A percentile compares a stretch with the other conserved stretches of the same genome.
Conservation (phyloP, 2,329 filamentous ascomycete species). For the Purpureocillium lavendulum region DNA sequence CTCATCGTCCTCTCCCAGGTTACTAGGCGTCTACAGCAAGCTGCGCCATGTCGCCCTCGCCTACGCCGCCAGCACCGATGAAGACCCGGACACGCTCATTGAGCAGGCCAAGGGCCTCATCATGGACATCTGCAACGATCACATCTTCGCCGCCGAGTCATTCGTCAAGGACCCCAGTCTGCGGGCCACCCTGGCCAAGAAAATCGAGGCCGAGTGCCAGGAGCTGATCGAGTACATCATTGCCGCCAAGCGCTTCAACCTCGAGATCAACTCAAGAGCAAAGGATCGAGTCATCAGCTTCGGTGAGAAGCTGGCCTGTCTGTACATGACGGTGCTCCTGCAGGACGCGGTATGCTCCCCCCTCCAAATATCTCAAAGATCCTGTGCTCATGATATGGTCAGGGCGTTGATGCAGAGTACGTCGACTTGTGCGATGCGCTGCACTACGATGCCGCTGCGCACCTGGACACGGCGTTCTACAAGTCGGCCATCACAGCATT, state of each 20-base stretch:
- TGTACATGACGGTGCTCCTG: slow-evolving; percentile 79
- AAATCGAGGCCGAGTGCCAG: slow-evolving; percentile 72
- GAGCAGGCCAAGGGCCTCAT: slow-evolving; percentile 67
- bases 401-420: slow-evolving; percentile 78
- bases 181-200: slow-evolving; percentile 49
- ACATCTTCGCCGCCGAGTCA: slow-evolving; percentile 61
- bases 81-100: slow-evolving; percentile 44
- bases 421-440: slow-evolving; percentile 82
- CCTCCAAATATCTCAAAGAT: neutral
- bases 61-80: slow-evolving; percentile 38
- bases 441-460: slow-evolving; percentile 52
- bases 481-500: slow-evolving; percentile 53
- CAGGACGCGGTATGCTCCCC: slow-evolving; percentile 52
- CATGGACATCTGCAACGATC: slow-evolving; percentile 73
- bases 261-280: slow-evolving; percentile 69
- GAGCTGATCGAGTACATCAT: slow-evolving; percentile 67
- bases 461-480: slow-evolving; percentile 63
- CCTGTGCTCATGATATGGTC: neutral
- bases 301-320: slow-evolving; percentile 91
- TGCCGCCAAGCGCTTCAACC: slow-evolving; percentile 56
- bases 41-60: slow-evolving; percentile 43
- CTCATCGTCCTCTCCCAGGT: slow-evolving; percentile 20
- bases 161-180: slow-evolving; percentile 51
- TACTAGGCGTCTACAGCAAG: slow-evolving; percentile 52
- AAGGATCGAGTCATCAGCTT: slow-evolving; percentile 89